phyloP scores from a whole-genome alignment of 2,329 filamentous ascomycete genomes.

The Stagonosporopsis tanaceti region DNA sequence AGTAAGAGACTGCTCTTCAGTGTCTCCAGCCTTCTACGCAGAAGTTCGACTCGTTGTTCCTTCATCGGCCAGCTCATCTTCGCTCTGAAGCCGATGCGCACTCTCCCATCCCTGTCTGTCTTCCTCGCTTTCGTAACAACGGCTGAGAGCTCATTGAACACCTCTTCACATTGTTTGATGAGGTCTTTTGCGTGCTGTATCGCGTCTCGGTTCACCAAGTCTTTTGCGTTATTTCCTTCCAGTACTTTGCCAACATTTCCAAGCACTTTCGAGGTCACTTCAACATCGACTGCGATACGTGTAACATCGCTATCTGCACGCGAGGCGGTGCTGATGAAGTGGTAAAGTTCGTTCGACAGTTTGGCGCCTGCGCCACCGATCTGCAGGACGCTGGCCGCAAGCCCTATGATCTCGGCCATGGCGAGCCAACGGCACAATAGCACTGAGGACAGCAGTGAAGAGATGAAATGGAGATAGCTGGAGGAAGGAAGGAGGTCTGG shows the following conservation, averaged over 20 bases:
- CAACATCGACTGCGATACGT: slow-evolving; percentile 37
- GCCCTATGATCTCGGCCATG: slow-evolving; percentile 37
- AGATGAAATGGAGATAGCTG: neutral
- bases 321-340: slow-evolving; percentile 28
- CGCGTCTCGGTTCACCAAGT: slow-evolving; percentile 31
- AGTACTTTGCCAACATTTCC: slow-evolving; percentile 35
- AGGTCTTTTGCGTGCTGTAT: slow-evolving; percentile 34
- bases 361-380: slow-evolving; percentile 35
- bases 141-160: slow-evolving; percentile 37
- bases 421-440: neutral
- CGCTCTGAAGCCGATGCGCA: slow-evolving; percentile 22
- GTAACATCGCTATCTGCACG: slow-evolving; percentile 35
- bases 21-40: slow-evolving; percentile 35
- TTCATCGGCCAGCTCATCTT: slow-evolving; percentile 38
- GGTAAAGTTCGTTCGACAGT: slow-evolving; percentile 35
- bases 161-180: slow-evolving; percentile 34
- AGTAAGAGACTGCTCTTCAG: slow-evolving; percentile 39
- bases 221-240: slow-evolving; percentile 22
- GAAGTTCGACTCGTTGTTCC: slow-evolving; percentile 35
- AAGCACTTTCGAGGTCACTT: slow-evolving; percentile 35
- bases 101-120: slow-evolving; percentile 25
- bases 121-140: slow-evolving; percentile 33
- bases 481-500: neutral
- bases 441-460: neutral
- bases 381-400: slow-evolving; percentile 37